A percentile compares a stretch with the other conserved stretches of the same genome.
Evolutionary conservation across 495 filamentous ascomycete genomes (phyloP).

Genomic region (Margaritispora aquatica): DNA sequence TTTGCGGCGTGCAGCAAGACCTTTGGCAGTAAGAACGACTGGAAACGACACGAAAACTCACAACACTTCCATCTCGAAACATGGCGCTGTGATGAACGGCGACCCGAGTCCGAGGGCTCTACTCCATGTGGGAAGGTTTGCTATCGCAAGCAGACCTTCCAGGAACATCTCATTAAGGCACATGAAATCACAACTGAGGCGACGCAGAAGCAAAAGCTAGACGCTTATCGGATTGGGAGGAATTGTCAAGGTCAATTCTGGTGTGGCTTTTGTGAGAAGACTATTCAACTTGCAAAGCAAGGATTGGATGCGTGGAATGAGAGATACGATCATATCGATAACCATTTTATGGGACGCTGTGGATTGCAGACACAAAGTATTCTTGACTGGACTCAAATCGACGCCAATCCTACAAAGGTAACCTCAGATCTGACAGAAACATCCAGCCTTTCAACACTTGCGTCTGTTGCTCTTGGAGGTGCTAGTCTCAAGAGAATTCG

Average conservation of each 20-base stretch:
- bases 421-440: neutral
- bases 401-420: conserved; percentile 8
- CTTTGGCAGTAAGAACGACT: conserved; percentile 93
- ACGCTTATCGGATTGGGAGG: conserved; percentile 54
- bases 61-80: conserved; percentile 73
- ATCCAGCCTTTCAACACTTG: neutral
- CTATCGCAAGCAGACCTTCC: conserved; percentile 55
- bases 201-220: conserved; percentile 31
- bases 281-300: conserved; percentile 49
- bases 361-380: conserved; percentile 14
- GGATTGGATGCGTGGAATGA: conserved; percentile 62
- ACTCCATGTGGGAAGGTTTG: conserved; percentile 49
- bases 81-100: conserved; percentile 63
- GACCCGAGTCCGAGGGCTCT: conserved; percentile 13
- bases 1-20: conserved; percentile 63
- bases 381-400: conserved; percentile 10
- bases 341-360: conserved; percentile 52
- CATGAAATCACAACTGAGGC: conserved; percentile 37
- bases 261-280: conserved; percentile 75
- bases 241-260: conserved; percentile 70
- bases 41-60: conserved; percentile 91
- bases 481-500: neutral
- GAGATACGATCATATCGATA: conserved; percentile 80
- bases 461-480: neutral
- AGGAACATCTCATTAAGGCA: conserved; percentile 48